Percentiles rank a stretch among this genome's conserved stretches.
These are phyloP conservation scores for Penicillium cosmopolitanum DNA, from an alignment of 495 filamentous ascomycete genomes.

Conservation along the genomic window DNA sequence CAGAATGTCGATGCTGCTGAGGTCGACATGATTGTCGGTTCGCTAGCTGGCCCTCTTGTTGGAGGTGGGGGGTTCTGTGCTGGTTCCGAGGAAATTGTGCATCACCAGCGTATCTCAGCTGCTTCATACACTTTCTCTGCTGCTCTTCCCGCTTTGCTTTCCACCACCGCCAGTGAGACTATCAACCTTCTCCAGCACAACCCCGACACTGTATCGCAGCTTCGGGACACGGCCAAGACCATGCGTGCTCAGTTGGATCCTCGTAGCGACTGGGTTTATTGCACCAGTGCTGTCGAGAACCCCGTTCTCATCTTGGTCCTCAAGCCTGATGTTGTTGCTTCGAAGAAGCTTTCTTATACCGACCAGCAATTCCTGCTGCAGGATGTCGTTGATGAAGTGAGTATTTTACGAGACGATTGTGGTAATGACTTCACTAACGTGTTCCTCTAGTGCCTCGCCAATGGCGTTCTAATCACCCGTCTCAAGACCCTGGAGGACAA, in stretches of 20 bases:
- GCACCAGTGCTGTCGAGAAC: constrained; percentile 81
- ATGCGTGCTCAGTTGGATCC: constrained; percentile 90
- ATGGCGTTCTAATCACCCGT: constrained; percentile 85
- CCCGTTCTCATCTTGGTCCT: constrained; percentile 84
- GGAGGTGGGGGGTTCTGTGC: constrained; percentile 96
- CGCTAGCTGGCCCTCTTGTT: constrained; percentile 85
- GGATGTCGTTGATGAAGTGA: constrained; percentile 92
- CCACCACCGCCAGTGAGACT: constrained; percentile 91
- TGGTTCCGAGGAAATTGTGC: constrained; percentile 83
- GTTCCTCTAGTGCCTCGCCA: constrained; percentile 63
- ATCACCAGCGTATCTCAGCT: constrained; percentile 91
- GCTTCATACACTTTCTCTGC: constrained; percentile 93
- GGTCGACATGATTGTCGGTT: constrained; percentile 95
- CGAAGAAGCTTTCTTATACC: constrained; percentile 63
- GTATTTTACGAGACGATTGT: constrained; percentile 13
- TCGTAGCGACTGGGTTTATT: constrained; percentile 88
- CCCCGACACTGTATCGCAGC: constrained; percentile 72
- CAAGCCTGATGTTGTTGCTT: constrained; percentile 79
- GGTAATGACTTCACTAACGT: constrained; percentile 9
- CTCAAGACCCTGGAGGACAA: constrained; percentile 75
- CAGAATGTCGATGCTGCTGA: constrained; percentile 91
- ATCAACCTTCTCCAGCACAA: constrained; percentile 81
- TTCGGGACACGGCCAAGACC: constrained; percentile 79
- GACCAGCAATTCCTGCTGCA: constrained; percentile 88
- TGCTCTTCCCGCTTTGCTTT: constrained; percentile 88